Percentiles rank a stretch among this genome's conserved stretches.
Conservation (phyloP, 2,329 filamentous ascomycete species). For the Tolypocladium pustulatum region DNA sequence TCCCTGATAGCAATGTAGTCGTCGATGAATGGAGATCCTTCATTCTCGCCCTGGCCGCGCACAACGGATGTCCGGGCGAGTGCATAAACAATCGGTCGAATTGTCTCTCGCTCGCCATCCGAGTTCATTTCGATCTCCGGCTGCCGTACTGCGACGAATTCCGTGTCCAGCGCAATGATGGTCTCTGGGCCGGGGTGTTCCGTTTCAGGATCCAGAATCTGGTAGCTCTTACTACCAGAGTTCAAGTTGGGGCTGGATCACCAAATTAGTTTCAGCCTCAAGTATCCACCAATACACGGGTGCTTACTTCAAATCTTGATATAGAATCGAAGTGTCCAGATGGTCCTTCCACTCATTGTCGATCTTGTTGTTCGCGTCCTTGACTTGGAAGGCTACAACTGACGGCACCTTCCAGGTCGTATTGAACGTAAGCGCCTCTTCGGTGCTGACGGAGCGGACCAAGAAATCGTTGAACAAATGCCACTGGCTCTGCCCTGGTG, state of each 20-base stretch:
- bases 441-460: conserved; percentile 66
- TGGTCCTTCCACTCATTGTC: conserved; percentile 79
- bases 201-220: conserved; percentile 39
- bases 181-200: conserved; percentile 64
- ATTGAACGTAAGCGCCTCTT: conserved; percentile 84
- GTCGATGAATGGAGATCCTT: conserved; percentile 86
- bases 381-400: conserved; percentile 77
- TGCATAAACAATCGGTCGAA: conserved; percentile 81
- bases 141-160: conserved; percentile 87
- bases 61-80: conserved; percentile 90
- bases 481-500: conserved; percentile 63
- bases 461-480: conserved; percentile 97
- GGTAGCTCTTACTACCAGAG: conserved; percentile 40
- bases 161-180: conserved; percentile 84
- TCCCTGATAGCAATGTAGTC: conserved; percentile 93
- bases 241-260: conserved; percentile 24
- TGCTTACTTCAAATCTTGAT: conserved; percentile 52
- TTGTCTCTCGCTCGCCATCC: conserved; percentile 83
- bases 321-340: conserved; percentile 77
- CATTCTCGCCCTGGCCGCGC: conserved; percentile 64
- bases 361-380: conserved; percentile 68
- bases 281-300: not conserved
- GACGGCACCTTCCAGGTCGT: conserved; percentile 88
- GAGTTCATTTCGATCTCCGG: conserved; percentile 95
- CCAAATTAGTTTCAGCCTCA: conserved; percentile 4